Conservation (phyloP, 1,284 basidiomycete species). For the Naganishia albida region DNA sequence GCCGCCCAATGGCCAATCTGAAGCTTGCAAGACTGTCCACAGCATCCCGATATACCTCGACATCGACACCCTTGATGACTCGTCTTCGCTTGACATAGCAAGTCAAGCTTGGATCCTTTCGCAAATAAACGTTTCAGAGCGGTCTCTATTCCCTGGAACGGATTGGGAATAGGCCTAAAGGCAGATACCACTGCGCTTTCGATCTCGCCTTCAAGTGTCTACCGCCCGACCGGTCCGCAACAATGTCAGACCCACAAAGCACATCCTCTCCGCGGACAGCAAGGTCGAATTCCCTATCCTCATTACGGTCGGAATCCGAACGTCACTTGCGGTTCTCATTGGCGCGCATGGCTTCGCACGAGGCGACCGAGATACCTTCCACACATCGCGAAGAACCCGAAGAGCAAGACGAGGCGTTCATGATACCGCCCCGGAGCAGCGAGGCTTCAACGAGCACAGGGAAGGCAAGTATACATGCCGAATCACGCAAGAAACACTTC, state of each 20-base stretch:
- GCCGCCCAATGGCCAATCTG: no score
- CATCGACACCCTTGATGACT: no score
- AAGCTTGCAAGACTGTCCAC: no score
- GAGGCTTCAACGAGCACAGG: background rate
- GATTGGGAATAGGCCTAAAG: no score
- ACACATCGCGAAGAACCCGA: slow-evolving; percentile 20
- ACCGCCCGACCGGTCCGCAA: background rate
- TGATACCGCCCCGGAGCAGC: background rate
- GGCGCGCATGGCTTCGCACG: slow-evolving; percentile 32
- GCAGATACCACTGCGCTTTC: background rate
- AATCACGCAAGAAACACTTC: background rate
- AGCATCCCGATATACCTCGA: no score
- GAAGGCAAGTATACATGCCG: background rate
- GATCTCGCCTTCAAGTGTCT: background rate
- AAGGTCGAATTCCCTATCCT: slow-evolving; percentile 21
- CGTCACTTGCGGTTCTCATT: slow-evolving; percentile 29
- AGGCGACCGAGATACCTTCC: slow-evolving; percentile 26
- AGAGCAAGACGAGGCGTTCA: background rate
- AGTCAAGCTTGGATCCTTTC: no score
- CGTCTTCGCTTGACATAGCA: no score
- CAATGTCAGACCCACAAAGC: slow-evolving; percentile 3
- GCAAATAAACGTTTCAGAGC: no score
- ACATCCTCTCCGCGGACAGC: background rate
- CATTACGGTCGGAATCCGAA: slow-evolving; percentile 16
- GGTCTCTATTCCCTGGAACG: no score